Conservation (phyloP, 75 land plant genomes). For the Azolla pinnata region DNA sequence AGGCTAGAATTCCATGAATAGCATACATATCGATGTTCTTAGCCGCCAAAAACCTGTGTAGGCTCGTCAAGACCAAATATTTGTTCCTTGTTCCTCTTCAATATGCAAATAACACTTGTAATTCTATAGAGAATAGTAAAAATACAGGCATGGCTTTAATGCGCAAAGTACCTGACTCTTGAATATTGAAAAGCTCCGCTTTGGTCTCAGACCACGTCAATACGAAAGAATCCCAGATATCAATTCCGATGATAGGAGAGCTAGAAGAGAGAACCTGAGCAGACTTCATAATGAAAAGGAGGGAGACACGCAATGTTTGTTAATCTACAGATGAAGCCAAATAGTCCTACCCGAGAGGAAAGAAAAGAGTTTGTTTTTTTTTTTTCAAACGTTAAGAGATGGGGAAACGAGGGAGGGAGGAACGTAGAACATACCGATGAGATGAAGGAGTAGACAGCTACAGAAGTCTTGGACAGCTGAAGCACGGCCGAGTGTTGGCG, state of each 20-base stretch:
- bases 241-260: conserved; percentile 17
- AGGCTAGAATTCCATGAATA: too few relatives aligned
- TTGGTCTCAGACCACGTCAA: conserved; percentile 14
- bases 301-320: background rate
- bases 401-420: background rate
- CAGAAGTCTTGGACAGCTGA: background rate
- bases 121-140: too few relatives aligned
- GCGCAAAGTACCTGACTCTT: conserved; percentile 2
- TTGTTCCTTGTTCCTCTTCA: too few relatives aligned
- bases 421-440: conserved; percentile 1
- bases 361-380: background rate
- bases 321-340: background rate
- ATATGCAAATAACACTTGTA: too few relatives aligned
- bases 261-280: conserved; percentile 11
- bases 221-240: conserved; percentile 13
- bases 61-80: too few relatives aligned
- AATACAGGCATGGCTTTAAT: too few relatives aligned
- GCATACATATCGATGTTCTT: too few relatives aligned
- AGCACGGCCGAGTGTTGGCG: conserved; percentile 1
- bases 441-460: conserved; percentile 5
- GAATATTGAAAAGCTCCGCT: conserved; percentile 18
- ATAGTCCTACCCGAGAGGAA: background rate
- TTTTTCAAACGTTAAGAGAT: background rate
- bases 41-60: too few relatives aligned
- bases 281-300: conserved; percentile 1